Conservation (phyloP, 495 filamentous ascomycete species). For the Podospora conica region DNA sequence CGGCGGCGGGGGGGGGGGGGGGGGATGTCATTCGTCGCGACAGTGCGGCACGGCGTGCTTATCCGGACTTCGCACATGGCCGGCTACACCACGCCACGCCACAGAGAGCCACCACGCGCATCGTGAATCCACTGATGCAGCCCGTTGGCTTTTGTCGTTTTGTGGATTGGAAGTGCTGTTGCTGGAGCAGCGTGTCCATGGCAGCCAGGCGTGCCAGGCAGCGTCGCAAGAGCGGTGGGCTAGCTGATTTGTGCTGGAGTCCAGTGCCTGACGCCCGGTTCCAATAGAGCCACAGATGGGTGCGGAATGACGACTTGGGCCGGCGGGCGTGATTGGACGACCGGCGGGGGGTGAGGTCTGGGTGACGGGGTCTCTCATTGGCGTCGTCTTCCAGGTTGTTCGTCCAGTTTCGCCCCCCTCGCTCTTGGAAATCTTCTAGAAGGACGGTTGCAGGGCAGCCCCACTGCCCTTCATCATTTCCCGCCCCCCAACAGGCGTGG, state of each 20-base stretch:
- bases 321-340: slow-evolving; percentile 1
- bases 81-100: background rate
- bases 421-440: slow-evolving; percentile 10
- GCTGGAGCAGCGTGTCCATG: background rate
- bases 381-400: background rate
- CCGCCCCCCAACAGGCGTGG: slow-evolving; percentile 1
- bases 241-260: background rate
- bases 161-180: background rate
- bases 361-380: background rate
- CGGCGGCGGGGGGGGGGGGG: background rate
- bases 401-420: slow-evolving; percentile 2
- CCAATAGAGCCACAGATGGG: background rate
- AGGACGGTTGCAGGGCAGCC: slow-evolving; percentile 3
- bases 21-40: background rate
- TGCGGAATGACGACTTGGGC: slow-evolving; percentile 6
- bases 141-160: background rate
- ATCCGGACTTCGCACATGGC: background rate
- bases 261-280: background rate
- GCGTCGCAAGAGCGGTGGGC: slow-evolving; percentile 1
- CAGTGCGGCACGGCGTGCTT: background rate
- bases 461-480: slow-evolving; percentile 11
- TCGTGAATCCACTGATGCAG: background rate
- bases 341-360: background rate
- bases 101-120: background rate
- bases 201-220: background rate